Evolutionary conservation across 2,329 filamentous ascomycete species (phyloP), one percentile per base, ranked within the genome.

Genomic region (Fonsecaea monophora): DNA sequence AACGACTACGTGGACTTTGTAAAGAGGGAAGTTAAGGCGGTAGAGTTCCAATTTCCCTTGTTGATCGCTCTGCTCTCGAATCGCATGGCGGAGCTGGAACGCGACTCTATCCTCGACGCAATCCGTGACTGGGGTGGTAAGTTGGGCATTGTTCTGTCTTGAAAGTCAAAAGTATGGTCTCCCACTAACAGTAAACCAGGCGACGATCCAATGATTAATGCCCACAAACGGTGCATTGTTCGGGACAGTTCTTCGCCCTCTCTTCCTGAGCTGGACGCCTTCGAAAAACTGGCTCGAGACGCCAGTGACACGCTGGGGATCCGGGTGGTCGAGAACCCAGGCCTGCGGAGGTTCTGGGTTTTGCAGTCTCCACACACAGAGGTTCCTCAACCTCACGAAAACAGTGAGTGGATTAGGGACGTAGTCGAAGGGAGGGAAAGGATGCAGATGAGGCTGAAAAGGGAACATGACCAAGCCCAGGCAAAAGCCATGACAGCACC

Each of bases 31-130:
- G 48, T 63, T 35, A 30, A 9, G 13, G 21, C 30, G 7, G 7
- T 38, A 2, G 55, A 63, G 30, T 56, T 54, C 18, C 60, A 63
- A 18, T 40, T 63, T 18, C 60, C 60, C 12, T n/a, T 63, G 34
- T 30, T 63, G 30, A 48, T 63, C 8, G 25, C 48, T 18, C 21
- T 63, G 10, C 32, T 63, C n/a, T 63, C 60, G 32, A 56, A 35
- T 34, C 48, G 53, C 15, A 35, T 34, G 21, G 30, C 25, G 15
- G 48, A 63, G 25, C 7, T 63, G 35, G 34, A 63, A n/a, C 15
- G 9, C 10, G 50, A 42, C 53, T 34, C 48, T 9, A 56, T 63
- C 8, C 21, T 56, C 15, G 60, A 63, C 8, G n/a, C 15, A 21
- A 63, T 63, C 18, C 15, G 13, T 15, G 37, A 40, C 10, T 42